A percentile compares a stretch with the other conserved stretches of the same genome.
These are phyloP conservation scores for Ophiostoma piceae DNA, from an alignment of 2,329 filamentous ascomycete genomes.

Conservation along the genomic window DNA sequence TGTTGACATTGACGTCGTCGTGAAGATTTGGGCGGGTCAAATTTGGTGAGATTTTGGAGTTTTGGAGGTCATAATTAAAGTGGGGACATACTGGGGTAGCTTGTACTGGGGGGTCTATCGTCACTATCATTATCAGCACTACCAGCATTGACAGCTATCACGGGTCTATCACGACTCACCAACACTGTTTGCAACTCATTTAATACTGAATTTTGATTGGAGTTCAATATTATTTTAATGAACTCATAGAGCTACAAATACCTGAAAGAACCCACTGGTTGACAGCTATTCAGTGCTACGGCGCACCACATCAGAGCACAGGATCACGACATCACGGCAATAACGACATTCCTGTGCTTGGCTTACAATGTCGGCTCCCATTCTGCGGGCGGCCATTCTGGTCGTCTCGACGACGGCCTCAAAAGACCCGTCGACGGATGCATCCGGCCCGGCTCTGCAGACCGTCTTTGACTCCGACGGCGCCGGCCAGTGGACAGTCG, in stretches of 20 bases:
- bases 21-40: slow-evolving; percentile 16
- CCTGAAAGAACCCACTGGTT: not conserved
- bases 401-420: slow-evolving; percentile 88
- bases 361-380: slow-evolving; percentile 39
- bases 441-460: slow-evolving; percentile 60
- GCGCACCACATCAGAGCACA: not conserved
- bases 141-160: not conserved
- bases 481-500: slow-evolving; percentile 64
- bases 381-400: slow-evolving; percentile 69
- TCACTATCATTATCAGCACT: not conserved
- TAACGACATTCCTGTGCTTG: slow-evolving; percentile 34
- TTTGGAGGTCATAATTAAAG: slow-evolving; percentile 17
- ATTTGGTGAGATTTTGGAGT: slow-evolving; percentile 16
- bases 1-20: slow-evolving; percentile 7
- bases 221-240: not conserved
- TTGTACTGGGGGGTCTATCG: not conserved
- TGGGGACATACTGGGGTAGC: slow-evolving; percentile 18
- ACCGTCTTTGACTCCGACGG: slow-evolving; percentile 64
- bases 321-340: not conserved
- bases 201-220: not conserved
- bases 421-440: slow-evolving; percentile 72
- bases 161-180: not conserved
- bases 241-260: not conserved
- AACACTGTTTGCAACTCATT: not conserved
- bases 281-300: not conserved